Evolutionary conservation across 73 alveolate species (phyloP).

Genomic region (Blepharisma stoltei): DNA sequence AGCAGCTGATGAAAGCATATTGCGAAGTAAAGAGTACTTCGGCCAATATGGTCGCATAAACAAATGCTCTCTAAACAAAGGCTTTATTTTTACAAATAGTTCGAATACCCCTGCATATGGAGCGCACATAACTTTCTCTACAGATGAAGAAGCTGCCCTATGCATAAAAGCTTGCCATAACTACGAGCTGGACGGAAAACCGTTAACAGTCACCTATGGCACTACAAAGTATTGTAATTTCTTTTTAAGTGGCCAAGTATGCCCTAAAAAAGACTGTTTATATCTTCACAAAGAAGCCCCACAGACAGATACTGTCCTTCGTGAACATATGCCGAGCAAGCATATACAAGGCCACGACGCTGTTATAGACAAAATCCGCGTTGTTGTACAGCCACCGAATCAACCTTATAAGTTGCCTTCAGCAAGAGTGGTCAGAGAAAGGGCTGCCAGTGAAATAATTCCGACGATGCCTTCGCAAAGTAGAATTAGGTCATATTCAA

Average conservation of each 20-base stretch:
- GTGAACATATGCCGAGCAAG: constrained; percentile 26
- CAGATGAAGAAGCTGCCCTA: constrained; percentile 68
- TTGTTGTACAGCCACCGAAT: constrained; percentile 4
- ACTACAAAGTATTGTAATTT: constrained; percentile 84
- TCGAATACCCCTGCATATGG: constrained; percentile 42
- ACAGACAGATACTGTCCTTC: constrained; percentile 28
- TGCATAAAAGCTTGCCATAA: constrained; percentile 78
- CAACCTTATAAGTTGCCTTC: background rate
- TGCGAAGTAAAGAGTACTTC: constrained; percentile 68
- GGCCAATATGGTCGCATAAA: constrained; percentile 78
- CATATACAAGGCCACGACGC: constrained; percentile 23
- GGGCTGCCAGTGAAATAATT: constrained; percentile 2
- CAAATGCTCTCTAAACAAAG: constrained; percentile 51
- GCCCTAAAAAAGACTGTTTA: constrained; percentile 72
- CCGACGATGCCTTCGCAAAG: no score
- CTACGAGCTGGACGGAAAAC: constrained; percentile 58
- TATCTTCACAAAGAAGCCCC: constrained; percentile 43
- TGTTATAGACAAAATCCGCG: background rate
- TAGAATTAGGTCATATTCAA: no score
- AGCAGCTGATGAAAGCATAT: constrained; percentile 48
- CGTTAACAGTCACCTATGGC: constrained; percentile 80
- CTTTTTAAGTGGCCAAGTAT: constrained; percentile 66
- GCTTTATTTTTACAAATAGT: background rate
- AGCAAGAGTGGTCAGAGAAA: constrained; percentile 24
- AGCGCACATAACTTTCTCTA: constrained; percentile 74